Evolutionary conservation across 148 eudicot genomes (phyloP), one percentile per base, ranked within the genome.

Genomic region (Mesembryanthemum crystallinum): DNA sequence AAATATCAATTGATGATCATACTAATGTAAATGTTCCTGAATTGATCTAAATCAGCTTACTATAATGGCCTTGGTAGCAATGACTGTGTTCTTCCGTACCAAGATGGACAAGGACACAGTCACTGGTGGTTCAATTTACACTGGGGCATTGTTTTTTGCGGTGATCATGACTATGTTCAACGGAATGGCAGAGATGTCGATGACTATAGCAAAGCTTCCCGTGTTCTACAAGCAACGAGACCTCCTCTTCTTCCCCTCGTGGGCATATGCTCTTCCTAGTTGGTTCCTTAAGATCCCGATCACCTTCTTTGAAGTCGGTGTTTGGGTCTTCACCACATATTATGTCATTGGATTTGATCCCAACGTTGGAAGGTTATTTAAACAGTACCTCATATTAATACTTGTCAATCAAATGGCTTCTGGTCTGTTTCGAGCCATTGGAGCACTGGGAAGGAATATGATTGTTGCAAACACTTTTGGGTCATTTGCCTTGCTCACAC

Each of bases 301-400:
- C 13, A 71, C 91, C 58, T 61, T 87, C 63, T 43, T 90, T n/a
- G 96, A 90, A 80, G 84, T 79, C 42, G 83, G 77, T 11, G 62
- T 80, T 39, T 86, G 84, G 87, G 79, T 84, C 0, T 64, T 69
- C 63, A 39, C 85, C 43, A 85, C 91, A 20, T 92, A 92, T 81
- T 92, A 89, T 80, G 86, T 74, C 68, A 89, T 83, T 24, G 98
- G 98, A 74, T 90, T 63, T 79, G 98, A 92, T 76, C 89, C 95
- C 13, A 84, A 88, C 77, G 78, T 85, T 47, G 86, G 80, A 77
- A 92, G 98, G 78, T 72, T 92, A 27, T 76, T 87, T 35, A 92
- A 87, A 61, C 87, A 82, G 17, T 90, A 85, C 77, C 60, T 93
- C 58, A n/a, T 93, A n/a, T 80, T 92, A 8, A 47, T 86, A 21